phyloP scores from a whole-genome alignment of 305 asterid species.

The Fraxinus ornus region DNA sequence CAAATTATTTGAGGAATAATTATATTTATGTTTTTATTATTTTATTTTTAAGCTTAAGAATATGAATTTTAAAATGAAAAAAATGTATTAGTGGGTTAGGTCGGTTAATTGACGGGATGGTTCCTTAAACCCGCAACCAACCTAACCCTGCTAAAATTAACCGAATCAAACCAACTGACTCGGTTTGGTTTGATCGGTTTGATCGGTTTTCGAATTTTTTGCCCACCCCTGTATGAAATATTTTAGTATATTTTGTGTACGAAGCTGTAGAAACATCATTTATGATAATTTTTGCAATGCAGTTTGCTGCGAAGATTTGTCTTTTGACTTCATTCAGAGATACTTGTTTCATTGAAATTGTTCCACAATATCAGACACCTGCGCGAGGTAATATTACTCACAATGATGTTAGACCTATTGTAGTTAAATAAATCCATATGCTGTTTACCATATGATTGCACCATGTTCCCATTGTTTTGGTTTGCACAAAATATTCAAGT shows the following conservation, averaged over 20 bases:
- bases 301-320: conserved; percentile 70
- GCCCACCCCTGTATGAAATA: background rate
- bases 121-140: too few relatives aligned
- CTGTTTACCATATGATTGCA: conserved; percentile 12
- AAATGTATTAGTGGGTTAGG: too few relatives aligned
- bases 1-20: too few relatives aligned
- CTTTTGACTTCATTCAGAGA: conserved; percentile 68
- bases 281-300: conserved; percentile 26
- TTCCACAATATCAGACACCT: conserved; percentile 55
- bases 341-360: conserved; percentile 62
- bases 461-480: background rate
- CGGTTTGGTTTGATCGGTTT: too few relatives aligned
- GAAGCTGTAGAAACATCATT: conserved; percentile 10
- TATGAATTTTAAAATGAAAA: too few relatives aligned
- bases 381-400: conserved; percentile 41
- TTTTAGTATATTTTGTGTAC: conserved; percentile 14
- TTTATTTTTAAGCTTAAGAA: too few relatives aligned
- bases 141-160: too few relatives aligned
- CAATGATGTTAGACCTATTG: background rate
- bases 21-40: too few relatives aligned
- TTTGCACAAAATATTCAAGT: background rate
- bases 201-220: too few relatives aligned
- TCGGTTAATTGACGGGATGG: too few relatives aligned
- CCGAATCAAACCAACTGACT: too few relatives aligned
- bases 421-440: background rate